phyloP scores from a whole-genome alignment of 2,329 filamentous ascomycete species.

The Xylariaceae sp. region DNA sequence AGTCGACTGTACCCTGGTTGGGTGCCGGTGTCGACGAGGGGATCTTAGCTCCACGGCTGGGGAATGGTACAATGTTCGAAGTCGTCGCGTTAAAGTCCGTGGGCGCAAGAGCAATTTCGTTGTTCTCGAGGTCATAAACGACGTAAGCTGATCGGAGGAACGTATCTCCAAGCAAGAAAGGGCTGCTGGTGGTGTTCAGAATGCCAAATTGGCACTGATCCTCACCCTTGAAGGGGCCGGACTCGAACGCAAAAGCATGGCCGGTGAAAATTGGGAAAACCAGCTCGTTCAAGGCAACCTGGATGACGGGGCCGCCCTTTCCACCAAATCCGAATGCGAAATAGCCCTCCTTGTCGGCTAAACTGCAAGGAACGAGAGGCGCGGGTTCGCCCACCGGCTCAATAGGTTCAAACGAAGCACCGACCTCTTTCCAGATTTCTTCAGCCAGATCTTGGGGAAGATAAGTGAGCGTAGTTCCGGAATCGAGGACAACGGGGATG shows the following conservation, averaged over 20 bases:
- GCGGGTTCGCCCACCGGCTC: conserved; percentile 36
- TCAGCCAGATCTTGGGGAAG: conserved; percentile 57
- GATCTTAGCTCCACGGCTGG: conserved; percentile 45
- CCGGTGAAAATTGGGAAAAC: conserved; percentile 43
- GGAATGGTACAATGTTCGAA: conserved; percentile 46
- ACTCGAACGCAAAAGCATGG: conserved; percentile 33
- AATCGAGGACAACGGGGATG: conserved; percentile 64
- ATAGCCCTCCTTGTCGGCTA: conserved; percentile 40
- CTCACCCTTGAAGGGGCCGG: conserved; percentile 41
- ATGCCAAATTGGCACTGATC: conserved; percentile 53
- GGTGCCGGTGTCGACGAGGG: conserved; percentile 45
- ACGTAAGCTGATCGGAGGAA: conserved; percentile 57
- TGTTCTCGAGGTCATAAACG: conserved; percentile 55
- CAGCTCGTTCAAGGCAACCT: conserved; percentile 51
- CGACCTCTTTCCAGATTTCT: conserved; percentile 50
- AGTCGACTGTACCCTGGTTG: conserved; percentile 31
- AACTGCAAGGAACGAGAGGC: conserved; percentile 48
- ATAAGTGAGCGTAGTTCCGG: conserved; percentile 67
- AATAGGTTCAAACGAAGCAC: conserved; percentile 47
- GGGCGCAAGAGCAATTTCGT: conserved; percentile 49
- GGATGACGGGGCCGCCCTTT: conserved; percentile 44
- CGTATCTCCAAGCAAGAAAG: conserved; percentile 51
- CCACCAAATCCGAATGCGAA: conserved; percentile 53
- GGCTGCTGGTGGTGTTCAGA: conserved; percentile 40
- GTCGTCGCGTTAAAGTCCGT: conserved; percentile 52